Conservation (phyloP, 495 filamentous ascomycete species). For the Neurospora sp. region DNA sequence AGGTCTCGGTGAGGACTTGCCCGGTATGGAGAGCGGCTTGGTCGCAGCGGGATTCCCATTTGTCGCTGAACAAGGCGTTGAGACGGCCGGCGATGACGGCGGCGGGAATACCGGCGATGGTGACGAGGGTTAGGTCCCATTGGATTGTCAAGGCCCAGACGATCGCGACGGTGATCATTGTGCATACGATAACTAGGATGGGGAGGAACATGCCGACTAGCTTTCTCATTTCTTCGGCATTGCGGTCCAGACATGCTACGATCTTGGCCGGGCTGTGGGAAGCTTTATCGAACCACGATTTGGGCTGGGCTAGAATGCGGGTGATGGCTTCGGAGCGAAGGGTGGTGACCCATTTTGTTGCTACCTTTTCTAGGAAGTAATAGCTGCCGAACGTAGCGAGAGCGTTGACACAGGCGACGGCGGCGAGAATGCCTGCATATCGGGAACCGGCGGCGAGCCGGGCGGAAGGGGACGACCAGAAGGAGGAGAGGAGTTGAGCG, state of each 20-base stretch:
- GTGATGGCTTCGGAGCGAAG: slow-evolving; percentile 59
- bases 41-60: slow-evolving; percentile 63
- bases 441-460: slow-evolving; percentile 38
- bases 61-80: slow-evolving; percentile 50
- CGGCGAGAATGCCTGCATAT: slow-evolving; percentile 64
- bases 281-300: slow-evolving; percentile 70
- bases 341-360: slow-evolving; percentile 69
- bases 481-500: slow-evolving; percentile 58
- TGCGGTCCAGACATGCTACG: slow-evolving; percentile 62
- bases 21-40: slow-evolving; percentile 43
- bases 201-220: slow-evolving; percentile 69
- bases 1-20: slow-evolving; percentile 64
- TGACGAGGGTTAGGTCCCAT: slow-evolving; percentile 78
- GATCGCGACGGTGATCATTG: slow-evolving; percentile 57
- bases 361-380: slow-evolving; percentile 59
- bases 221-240: slow-evolving; percentile 81
- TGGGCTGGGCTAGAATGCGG: slow-evolving; percentile 68
- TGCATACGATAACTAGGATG: slow-evolving; percentile 49
- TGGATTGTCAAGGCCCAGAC: slow-evolving; percentile 63
- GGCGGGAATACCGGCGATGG: slow-evolving; percentile 56
- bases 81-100: slow-evolving; percentile 54
- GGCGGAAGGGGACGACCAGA: slow-evolving; percentile 42
- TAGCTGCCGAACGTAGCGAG: slow-evolving; percentile 53
- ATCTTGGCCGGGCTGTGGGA: slow-evolving; percentile 54
- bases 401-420: slow-evolving; percentile 56